Conservation (phyloP, 495 filamentous ascomycete genomes). For the Neurospora tetraspora region DNA sequence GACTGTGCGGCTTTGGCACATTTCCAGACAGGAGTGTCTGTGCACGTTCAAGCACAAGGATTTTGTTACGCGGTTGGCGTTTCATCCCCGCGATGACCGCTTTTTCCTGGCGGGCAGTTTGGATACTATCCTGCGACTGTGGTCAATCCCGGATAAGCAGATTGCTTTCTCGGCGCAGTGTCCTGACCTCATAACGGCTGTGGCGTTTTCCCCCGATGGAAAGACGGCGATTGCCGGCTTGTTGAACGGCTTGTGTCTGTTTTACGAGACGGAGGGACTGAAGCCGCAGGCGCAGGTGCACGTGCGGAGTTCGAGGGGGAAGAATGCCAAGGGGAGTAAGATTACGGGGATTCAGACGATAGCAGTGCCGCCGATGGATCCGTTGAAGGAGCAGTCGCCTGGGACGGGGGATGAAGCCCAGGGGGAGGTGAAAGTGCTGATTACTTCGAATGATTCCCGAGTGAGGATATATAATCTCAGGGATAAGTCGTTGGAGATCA, state of each 20-base stretch:
- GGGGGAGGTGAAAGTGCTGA: conserved; percentile 71
- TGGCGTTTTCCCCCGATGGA: conserved; percentile 88
- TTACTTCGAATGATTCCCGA: conserved; percentile 92
- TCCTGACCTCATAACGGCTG: conserved; percentile 85
- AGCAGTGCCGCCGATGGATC: conserved; percentile 33
- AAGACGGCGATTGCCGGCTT: conserved; percentile 83
- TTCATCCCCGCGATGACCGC: conserved; percentile 89
- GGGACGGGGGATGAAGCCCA: conserved; percentile 7
- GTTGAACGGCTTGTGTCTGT: conserved; percentile 74
- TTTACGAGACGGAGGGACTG: conserved; percentile 91
- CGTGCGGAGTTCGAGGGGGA: conserved; percentile 78
- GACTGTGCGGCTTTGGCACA: conserved; percentile 91
- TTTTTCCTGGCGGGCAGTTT: conserved; percentile 94
- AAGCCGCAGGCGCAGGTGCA: conserved; percentile 78
- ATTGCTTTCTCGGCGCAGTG: conserved; percentile 79
- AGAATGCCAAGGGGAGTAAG: conserved; percentile 93
- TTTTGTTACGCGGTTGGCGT: conserved; percentile 89
- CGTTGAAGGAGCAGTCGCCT: not conserved
- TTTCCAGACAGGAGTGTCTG: conserved; percentile 74
- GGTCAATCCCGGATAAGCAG: conserved; percentile 95
- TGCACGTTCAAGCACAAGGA: conserved; percentile 96
- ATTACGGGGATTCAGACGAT: conserved; percentile 90
- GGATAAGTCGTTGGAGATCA: conserved; percentile 75
- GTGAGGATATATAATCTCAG: conserved; percentile 83
- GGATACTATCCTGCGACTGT: conserved; percentile 84